phyloP scores from a whole-genome alignment of 2,329 filamentous ascomycete genomes.

The Stachybotrys elegans region DNA sequence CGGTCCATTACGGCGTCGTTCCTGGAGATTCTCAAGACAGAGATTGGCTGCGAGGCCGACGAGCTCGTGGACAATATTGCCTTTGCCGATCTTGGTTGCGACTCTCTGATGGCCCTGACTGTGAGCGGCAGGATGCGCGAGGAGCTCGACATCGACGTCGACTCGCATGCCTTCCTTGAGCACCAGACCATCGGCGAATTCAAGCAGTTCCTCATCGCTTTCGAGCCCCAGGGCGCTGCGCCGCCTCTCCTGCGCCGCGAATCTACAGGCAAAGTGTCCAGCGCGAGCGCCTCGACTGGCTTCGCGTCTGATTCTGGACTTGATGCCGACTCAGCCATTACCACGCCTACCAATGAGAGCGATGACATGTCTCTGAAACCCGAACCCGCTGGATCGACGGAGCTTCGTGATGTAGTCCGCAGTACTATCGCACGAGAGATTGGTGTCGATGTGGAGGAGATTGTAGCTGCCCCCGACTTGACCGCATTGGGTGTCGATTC shows the following conservation, averaged over 20 bases:
- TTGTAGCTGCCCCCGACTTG: constrained; percentile 52
- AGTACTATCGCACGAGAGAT: constrained; percentile 40
- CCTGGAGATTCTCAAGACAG: no score
- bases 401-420: neutral
- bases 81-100: constrained; percentile 54
- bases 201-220: constrained; percentile 23
- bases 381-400: neutral
- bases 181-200: constrained; percentile 49
- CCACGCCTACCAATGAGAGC: no score
- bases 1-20: no score
- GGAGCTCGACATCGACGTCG: constrained; percentile 50
- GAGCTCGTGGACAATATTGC: constrained; percentile 52
- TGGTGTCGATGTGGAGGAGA: constrained; percentile 48
- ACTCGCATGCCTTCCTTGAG: constrained; percentile 46
- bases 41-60: constrained; percentile 19
- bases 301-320: neutral
- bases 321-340: neutral
- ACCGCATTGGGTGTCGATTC: constrained; percentile 56
- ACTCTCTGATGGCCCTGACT: constrained; percentile 57
- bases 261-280: neutral
- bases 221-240: neutral
- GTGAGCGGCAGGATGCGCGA: constrained; percentile 53
- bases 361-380: no score
- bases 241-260: neutral
- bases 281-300: neutral